These are phyloP conservation scores for Ambispora gerdemannii DNA, from an alignment of 192 early-diverging fungal species.

Conservation along the genomic window DNA sequence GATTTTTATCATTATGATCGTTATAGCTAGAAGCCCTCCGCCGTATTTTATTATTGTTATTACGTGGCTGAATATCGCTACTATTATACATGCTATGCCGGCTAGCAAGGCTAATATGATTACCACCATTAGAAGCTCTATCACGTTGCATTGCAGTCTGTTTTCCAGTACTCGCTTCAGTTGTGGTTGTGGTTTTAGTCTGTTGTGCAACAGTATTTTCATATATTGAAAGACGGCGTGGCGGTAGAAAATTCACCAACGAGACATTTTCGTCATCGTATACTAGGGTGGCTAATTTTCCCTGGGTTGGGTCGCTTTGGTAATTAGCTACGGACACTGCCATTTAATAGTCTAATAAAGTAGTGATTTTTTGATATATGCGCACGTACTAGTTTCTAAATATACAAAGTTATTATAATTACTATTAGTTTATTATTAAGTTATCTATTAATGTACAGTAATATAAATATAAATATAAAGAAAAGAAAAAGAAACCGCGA, in stretches of 20 bases:
- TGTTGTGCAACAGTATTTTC: background rate
- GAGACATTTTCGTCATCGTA: constrained; percentile 21
- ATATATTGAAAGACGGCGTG: constrained; percentile 3
- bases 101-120: background rate
- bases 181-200: background rate
- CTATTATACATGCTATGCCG: constrained; percentile 18
- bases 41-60: constrained; percentile 1
- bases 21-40: background rate
- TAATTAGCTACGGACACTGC: constrained; percentile 12
- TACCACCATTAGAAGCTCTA: background rate
- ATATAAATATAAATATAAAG: no score
- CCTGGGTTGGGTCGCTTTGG: background rate
- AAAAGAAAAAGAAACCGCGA: no score
- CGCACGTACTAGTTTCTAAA: no score
- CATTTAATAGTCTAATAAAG: no score
- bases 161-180: background rate
- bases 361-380: no score
- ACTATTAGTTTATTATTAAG: no score
- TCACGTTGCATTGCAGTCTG: background rate
- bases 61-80: background rate
- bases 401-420: no score
- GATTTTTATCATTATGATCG: background rate
- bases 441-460: no score
- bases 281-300: background rate
- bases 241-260: constrained; percentile 3